Evolutionary conservation across 225 moss, liverwort and hornwort genomes (phyloP).

Genomic region (Asterella californica): DNA sequence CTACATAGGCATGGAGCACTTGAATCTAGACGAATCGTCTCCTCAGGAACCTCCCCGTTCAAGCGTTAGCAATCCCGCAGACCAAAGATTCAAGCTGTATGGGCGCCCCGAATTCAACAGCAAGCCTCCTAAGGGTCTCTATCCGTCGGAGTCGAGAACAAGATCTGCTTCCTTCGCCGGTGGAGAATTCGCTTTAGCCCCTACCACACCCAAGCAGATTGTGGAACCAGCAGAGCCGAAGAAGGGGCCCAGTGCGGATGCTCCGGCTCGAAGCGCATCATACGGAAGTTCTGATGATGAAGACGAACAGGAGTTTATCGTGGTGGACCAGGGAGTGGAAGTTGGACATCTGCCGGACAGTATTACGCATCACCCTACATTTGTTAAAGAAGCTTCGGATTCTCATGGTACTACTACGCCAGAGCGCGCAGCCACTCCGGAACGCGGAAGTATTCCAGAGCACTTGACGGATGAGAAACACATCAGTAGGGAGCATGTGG

Average conservation of each 20-base stretch:
- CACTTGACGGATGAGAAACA: neutral
- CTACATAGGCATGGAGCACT: conserved; percentile 75
- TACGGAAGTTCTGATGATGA: conserved; percentile 40
- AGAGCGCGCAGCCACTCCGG: conserved; percentile 1
- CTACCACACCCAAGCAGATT: conserved; percentile 32
- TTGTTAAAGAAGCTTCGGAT: conserved; percentile 16
- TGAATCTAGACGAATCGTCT: conserved; percentile 82
- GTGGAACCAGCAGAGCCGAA: conserved; percentile 38
- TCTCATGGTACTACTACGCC: neutral
- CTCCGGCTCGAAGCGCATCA: conserved; percentile 1
- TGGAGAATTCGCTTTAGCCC: conserved; percentile 33
- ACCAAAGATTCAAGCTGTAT: conserved; percentile 17
- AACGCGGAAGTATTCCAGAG: conserved; percentile 2
- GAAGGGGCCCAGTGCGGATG: conserved; percentile 10
- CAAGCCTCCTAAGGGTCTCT: conserved; percentile 31
- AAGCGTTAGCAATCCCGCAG: conserved; percentile 19
- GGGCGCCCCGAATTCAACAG: conserved; percentile 30
- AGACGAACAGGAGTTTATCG: conserved; percentile 42
- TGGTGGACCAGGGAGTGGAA: conserved; percentile 56
- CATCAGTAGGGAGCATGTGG: neutral
- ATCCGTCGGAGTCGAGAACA: conserved; percentile 27
- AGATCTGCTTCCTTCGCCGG: conserved; percentile 16
- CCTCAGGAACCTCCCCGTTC: conserved; percentile 10
- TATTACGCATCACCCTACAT: conserved; percentile 19
- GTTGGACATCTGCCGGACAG: conserved; percentile 42